A percentile compares a stretch with the other conserved stretches of the same genome.
phyloP scores from a whole-genome alignment of 2,329 filamentous ascomycete species.

The Didymella pinodella region DNA sequence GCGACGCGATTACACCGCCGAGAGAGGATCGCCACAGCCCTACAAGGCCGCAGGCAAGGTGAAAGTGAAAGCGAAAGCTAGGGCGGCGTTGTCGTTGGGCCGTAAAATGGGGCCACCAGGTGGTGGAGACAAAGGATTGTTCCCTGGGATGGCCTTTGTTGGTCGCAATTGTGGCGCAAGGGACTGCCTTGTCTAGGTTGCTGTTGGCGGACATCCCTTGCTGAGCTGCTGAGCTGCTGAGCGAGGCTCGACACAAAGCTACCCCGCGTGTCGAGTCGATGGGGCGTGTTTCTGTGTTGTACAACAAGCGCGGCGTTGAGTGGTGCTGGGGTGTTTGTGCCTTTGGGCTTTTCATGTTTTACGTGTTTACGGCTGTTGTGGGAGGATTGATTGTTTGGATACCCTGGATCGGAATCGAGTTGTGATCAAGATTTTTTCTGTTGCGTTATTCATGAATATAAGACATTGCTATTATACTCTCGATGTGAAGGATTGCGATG shows the following conservation, averaged over 20 bases:
- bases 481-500: no score
- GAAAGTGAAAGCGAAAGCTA: background rate
- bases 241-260: background rate
- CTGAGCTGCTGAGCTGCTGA: background rate
- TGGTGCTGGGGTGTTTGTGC: slow-evolving; percentile 6
- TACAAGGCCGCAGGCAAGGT: slow-evolving; percentile 1
- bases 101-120: no score
- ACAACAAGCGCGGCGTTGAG: slow-evolving; percentile 13
- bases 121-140: slow-evolving; percentile 1
- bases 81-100: background rate
- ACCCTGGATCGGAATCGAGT: slow-evolving; percentile 5
- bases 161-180: background rate
- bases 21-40: slow-evolving; percentile 1
- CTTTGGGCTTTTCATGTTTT: background rate
- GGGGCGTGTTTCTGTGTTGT: slow-evolving; percentile 5
- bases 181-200: background rate
- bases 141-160: background rate
- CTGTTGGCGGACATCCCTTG: background rate
- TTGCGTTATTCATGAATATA: background rate
- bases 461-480: background rate
- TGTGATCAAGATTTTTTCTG: background rate
- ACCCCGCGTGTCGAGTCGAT: background rate
- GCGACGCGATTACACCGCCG: slow-evolving; percentile 9
- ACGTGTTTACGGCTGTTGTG: slow-evolving; percentile 13
- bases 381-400: slow-evolving; percentile 7